Evolutionary conservation across 768 basidiomycete species (phyloP), one percentile per base, ranked within the genome.

Genomic region (Dendrothele bispora): DNA sequence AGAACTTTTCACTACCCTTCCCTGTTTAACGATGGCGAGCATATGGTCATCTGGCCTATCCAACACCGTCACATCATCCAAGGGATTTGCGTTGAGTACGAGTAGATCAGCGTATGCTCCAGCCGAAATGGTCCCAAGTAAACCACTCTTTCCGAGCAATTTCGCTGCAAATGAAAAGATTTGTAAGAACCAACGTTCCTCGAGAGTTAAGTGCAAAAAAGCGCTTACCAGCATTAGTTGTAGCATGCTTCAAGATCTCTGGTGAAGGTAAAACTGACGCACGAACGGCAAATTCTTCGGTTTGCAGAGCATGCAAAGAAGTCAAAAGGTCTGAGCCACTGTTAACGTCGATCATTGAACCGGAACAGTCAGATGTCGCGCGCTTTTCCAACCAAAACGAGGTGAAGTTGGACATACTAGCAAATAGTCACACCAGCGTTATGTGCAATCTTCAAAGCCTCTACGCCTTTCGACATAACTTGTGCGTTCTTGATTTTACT

Each of bases 231-330:
- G 69, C 64, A 50, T 75, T 75, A 21, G 61, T 64, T 0, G 72
- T 75, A 0, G 73, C 73, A 32, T 77, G 74, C n/a, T 61, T 58
- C 6, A 75, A 53, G 15, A 74, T 61, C 1, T 55, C 61, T 0
- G 56, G 46, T 0, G 70, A 64, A 2, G 65, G 50, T 1, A 75
- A 63, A 2, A 72, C 60, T 7, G 56, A 46, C 2, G 69, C 60
- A 22, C 74, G 62, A 20, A 73, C 71, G 8, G 67, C 57, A 49
- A 75, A 75, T 71, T 59, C 57, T 29, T 59, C 70, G 62, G 67
- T 77, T 59, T 67, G 79, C 43, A 68, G 69, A 39, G 66, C 75
- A 48, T 63, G 79, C 69, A 71, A 73, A 48, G 62, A 79, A 30
- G 57, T 75, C 46, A 66, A 64, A 50, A 59, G 53, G 45, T 59